phyloP scores from a whole-genome alignment of 1,284 basidiomycete species.

The Cutaneotrichosporon cyanovorans region DNA sequence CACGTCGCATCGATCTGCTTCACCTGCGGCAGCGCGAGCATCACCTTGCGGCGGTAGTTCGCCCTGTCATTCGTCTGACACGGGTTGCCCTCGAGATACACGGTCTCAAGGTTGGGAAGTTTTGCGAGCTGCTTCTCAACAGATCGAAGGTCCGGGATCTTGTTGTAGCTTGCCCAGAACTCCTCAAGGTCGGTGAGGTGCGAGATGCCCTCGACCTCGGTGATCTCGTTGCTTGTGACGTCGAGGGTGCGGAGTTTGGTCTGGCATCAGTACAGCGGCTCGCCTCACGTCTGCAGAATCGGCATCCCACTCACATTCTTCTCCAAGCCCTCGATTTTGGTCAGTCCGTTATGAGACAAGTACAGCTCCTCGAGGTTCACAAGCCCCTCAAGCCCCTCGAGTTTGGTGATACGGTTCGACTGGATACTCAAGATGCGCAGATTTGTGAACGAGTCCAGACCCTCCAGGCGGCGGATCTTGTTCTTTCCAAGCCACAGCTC shows the following conservation, averaged over 20 bases:
- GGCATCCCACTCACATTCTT: constrained; percentile 61
- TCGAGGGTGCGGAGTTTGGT: constrained; percentile 76
- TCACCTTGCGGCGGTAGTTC: constrained; percentile 82
- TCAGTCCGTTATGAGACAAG: constrained; percentile 86
- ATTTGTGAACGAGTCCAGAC: constrained; percentile 58
- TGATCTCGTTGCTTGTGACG: constrained; percentile 75
- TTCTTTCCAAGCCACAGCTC: constrained; percentile 98
- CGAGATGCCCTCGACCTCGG: constrained; percentile 67
- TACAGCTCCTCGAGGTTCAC: constrained; percentile 81
- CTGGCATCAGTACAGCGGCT: constrained; percentile 46
- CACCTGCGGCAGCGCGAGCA: constrained; percentile 77
- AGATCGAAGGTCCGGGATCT: constrained; percentile 60
- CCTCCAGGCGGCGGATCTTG: constrained; percentile 82
- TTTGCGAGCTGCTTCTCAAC: constrained; percentile 67
- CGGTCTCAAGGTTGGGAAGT: constrained; percentile 66
- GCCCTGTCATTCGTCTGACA: constrained; percentile 70
- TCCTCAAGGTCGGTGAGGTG: constrained; percentile 74
- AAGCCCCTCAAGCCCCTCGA: constrained; percentile 70
- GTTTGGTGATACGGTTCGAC: constrained; percentile 84
- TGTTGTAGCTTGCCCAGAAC: constrained; percentile 96
- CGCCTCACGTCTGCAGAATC: neutral
- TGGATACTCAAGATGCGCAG: constrained; percentile 80
- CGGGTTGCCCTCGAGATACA: constrained; percentile 94
- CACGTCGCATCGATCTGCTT: constrained; percentile 93
- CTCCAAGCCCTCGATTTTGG: constrained; percentile 75